These are phyloP conservation scores for Penicillium roqueforti DNA, from an alignment of 495 filamentous ascomycete genomes.

Conservation along the genomic window DNA sequence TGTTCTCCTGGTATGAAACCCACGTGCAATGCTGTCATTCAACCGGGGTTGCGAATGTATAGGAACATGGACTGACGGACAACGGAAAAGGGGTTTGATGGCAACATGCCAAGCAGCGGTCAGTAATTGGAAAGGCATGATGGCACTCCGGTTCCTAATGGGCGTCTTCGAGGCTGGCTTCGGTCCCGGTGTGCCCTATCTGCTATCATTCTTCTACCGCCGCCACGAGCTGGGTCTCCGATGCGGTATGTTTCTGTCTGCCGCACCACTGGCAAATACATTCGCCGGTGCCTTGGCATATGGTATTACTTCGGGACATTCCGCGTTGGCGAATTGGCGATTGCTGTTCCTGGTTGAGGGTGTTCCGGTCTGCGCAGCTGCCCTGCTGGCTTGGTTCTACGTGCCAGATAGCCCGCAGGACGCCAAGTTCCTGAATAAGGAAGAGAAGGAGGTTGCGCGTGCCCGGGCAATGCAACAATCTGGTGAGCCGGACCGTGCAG, in stretches of 20 bases:
- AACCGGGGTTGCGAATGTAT: background rate
- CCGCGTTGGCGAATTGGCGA: conserved; percentile 68
- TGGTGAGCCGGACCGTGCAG: conserved; percentile 51
- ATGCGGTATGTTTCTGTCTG: conserved; percentile 70
- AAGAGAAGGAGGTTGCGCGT: conserved; percentile 66
- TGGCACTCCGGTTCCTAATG: conserved; percentile 64
- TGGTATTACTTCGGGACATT: conserved; percentile 69
- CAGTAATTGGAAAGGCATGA: conserved; percentile 59
- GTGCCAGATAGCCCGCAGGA: conserved; percentile 69
- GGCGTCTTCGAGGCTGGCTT: conserved; percentile 64
- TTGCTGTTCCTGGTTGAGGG: conserved; percentile 83
- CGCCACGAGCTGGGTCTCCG: conserved; percentile 73
- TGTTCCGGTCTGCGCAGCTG: conserved; percentile 64
- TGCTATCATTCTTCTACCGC: conserved; percentile 81
- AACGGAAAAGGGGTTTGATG: conserved; percentile 46
- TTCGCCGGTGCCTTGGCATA: conserved; percentile 83
- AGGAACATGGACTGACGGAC: conserved; percentile 4
- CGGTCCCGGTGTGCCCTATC: conserved; percentile 65
- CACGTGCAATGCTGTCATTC: conserved; percentile 3
- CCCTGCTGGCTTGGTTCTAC: conserved; percentile 59
- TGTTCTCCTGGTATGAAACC: conserved; percentile 44
- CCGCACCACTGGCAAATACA: conserved; percentile 75
- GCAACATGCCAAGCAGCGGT: conserved; percentile 58
- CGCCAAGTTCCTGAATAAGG: conserved; percentile 64
- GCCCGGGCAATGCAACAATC: conserved; percentile 59